Percentiles rank a stretch among this genome's conserved stretches.
Evolutionary conservation across 148 eudicot genomes (phyloP).

Genomic region (Agrostemma githago): DNA sequence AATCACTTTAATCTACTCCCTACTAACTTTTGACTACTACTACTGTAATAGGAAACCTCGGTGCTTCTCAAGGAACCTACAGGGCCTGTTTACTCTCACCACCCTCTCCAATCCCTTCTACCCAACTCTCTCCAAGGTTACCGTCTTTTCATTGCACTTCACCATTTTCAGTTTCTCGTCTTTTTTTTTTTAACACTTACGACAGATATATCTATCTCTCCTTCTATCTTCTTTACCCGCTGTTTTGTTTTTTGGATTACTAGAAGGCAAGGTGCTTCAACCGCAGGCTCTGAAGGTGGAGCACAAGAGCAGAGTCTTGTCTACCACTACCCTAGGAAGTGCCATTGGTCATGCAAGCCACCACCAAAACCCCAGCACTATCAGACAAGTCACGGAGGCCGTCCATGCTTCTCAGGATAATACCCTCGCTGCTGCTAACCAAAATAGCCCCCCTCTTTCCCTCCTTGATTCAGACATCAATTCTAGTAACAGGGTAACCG

Average conservation of each 20-base stretch:
- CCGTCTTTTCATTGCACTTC: background rate
- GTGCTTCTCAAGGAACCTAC: conserved; percentile 48
- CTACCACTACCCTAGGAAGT: conserved; percentile 22
- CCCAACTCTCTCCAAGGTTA: conserved; percentile 44
- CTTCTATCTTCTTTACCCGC: background rate
- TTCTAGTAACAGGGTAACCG: conserved; percentile 6
- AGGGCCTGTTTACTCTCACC: conserved; percentile 45
- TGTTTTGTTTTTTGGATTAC: background rate
- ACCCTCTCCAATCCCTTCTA: conserved; percentile 34
- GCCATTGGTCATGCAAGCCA: conserved; percentile 15
- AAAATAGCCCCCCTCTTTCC: too few relatives aligned
- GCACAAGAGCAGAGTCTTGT: conserved; percentile 36
- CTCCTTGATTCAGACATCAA: background rate
- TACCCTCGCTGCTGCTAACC: background rate
- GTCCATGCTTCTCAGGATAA: conserved; percentile 3
- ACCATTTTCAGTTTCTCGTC: background rate
- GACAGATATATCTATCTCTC: background rate
- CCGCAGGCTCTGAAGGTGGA: conserved; percentile 23
- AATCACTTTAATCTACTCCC: background rate
- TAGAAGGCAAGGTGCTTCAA: conserved; percentile 16
- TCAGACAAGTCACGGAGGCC: conserved; percentile 47
- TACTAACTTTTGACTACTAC: background rate
- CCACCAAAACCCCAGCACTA: conserved; percentile 31
- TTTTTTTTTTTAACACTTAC: background rate
- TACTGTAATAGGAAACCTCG: conserved; percentile 41